Conservation (phyloP, 208 protist genomes). For the Borovskyia barvae region DNA sequence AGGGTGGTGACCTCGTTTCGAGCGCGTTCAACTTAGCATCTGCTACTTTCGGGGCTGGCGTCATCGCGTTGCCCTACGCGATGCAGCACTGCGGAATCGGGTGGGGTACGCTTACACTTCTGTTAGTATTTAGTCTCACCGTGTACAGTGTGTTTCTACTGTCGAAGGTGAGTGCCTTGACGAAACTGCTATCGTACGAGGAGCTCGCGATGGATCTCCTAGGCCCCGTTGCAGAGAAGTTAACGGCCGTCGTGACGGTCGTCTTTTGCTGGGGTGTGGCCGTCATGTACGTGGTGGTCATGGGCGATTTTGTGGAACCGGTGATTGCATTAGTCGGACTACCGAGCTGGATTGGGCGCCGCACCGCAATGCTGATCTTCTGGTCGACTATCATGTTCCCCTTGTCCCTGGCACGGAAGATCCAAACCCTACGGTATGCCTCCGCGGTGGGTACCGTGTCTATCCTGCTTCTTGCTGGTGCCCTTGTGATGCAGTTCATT, state of each 20-base stretch:
- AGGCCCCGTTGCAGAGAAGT: conserved; percentile 44
- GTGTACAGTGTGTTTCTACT: conserved; percentile 80
- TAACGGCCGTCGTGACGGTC: conserved; percentile 57
- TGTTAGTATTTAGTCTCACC: conserved; percentile 46
- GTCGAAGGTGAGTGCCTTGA: conserved; percentile 53
- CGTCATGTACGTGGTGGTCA: conserved; percentile 85
- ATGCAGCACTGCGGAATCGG: conserved; percentile 59
- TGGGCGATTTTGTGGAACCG: conserved; percentile 74
- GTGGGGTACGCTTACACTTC: conserved; percentile 39
- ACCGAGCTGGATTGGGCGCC: conserved; percentile 29
- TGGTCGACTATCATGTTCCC: conserved; percentile 85
- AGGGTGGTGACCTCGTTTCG: conserved; percentile 56
- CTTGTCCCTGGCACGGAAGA: conserved; percentile 52
- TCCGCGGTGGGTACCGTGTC: conserved; percentile 65
- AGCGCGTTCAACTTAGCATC: conserved; percentile 82
- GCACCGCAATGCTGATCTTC: conserved; percentile 57
- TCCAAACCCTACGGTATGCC: conserved; percentile 77
- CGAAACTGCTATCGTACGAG: conserved; percentile 63
- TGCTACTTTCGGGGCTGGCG: conserved; percentile 70
- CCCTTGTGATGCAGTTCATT: conserved; percentile 29
- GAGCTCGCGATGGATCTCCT: conserved; percentile 57
- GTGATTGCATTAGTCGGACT: conserved; percentile 37
- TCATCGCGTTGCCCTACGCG: conserved; percentile 71
- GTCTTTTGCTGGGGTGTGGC: conserved; percentile 82
- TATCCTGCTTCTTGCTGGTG: conserved; percentile 51